These are phyloP conservation scores for Coemansia sp. DNA, from an alignment of 192 early-diverging fungal genomes.

Conservation along the genomic window DNA sequence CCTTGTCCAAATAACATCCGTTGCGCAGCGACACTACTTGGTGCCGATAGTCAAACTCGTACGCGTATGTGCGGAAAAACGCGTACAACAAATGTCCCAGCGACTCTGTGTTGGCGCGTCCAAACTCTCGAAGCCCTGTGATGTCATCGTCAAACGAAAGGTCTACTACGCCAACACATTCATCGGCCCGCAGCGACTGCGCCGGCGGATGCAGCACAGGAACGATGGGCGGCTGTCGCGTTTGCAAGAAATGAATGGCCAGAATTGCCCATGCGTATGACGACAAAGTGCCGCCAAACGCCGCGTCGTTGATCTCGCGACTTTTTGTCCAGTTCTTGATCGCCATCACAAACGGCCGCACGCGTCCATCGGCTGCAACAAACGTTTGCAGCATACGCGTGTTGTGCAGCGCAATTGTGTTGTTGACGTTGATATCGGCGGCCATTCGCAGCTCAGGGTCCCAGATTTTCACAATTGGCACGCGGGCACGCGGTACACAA, in stretches of 20 bases:
- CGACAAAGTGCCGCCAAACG: constrained; percentile 89
- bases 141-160: constrained; percentile 77
- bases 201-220: constrained; percentile 72
- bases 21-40: constrained; percentile 79
- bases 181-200: constrained; percentile 19
- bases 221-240: constrained; percentile 82
- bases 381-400: constrained; percentile 87
- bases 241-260: constrained; percentile 90
- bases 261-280: constrained; percentile 96
- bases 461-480: constrained; percentile 90
- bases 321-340: constrained; percentile 91
- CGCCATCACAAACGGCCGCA: constrained; percentile 87
- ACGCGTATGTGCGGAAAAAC: constrained; percentile 81
- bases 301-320: constrained; percentile 86
- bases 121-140: constrained; percentile 64
- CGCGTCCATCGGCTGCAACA: constrained; percentile 81
- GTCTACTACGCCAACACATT: constrained; percentile 49
- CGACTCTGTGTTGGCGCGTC: constrained; percentile 68
- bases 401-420: constrained; percentile 85
- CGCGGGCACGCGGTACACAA: constrained; percentile 82
- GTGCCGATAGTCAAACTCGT: constrained; percentile 82
- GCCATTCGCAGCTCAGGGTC: constrained; percentile 86
- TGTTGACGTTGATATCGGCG: constrained; percentile 95
- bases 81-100: constrained; percentile 77
- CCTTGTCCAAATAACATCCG: constrained; percentile 77